Conservation (phyloP, 2,329 filamentous ascomycete genomes). For the Aspergillus intermedius region DNA sequence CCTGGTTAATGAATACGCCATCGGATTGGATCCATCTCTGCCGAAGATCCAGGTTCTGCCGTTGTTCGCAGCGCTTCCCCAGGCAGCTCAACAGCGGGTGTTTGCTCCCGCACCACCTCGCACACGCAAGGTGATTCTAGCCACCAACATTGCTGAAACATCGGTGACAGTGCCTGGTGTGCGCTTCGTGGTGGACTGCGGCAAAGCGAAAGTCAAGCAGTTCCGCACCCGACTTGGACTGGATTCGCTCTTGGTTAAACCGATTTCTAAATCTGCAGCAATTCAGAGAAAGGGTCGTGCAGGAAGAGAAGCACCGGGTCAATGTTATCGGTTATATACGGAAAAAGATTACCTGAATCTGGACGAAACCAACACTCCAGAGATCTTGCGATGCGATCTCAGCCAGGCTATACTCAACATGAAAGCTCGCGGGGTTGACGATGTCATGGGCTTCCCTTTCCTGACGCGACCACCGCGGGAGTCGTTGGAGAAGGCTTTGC, state of each 20-base stretch:
- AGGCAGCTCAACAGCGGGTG: constrained; percentile 76
- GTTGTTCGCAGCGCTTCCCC: constrained; percentile 83
- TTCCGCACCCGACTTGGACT: constrained; percentile 78
- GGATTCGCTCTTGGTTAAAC: constrained; percentile 82
- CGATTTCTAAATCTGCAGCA: constrained; percentile 88
- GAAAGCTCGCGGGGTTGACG: constrained; percentile 81
- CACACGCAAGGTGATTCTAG: constrained; percentile 82
- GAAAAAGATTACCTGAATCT: constrained; percentile 65
- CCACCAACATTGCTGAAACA: constrained; percentile 98
- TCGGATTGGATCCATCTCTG: constrained; percentile 64
- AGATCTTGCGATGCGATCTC: constrained; percentile 86
- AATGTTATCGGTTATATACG: constrained; percentile 85
- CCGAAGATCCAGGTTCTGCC: constrained; percentile 66
- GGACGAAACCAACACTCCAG: constrained; percentile 69
- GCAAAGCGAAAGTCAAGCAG: constrained; percentile 90
- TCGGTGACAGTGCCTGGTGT: constrained; percentile 94
- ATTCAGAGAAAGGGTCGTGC: constrained; percentile 88
- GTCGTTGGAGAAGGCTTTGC: constrained; percentile 70
- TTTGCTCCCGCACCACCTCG: constrained; percentile 68
- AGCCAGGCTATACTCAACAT: constrained; percentile 81
- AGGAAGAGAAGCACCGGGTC: constrained; percentile 82
- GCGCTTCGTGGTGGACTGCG: constrained; percentile 82
- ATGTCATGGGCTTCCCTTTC: constrained; percentile 76
- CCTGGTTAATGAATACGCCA: constrained; percentile 72
- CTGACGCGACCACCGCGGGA: constrained; percentile 74